Base-by-base conservation (phyloP, 257 asterid species). In the Fraxinus excelsior region DNA sequence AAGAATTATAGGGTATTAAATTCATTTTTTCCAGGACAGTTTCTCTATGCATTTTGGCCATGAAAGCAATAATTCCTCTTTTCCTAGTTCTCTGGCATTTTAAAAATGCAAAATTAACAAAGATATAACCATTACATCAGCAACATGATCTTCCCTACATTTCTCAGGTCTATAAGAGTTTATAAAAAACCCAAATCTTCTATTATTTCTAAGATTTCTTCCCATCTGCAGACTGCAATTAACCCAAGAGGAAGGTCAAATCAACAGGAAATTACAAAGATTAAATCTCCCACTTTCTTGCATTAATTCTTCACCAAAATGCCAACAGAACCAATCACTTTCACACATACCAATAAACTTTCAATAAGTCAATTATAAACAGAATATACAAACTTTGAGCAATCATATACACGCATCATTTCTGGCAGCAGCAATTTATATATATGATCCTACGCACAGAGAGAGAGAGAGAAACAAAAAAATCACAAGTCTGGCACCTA, bases 391-490 rank as follows among this genome's bases (percentile, higher is more conserved):
- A 53, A 6, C 64, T 53, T 53, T 53, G 11, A 53, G 64, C 64
- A 53, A 11, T 0, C 64, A 53, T 53, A 18, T 1, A 19, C 25
- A 53, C n/a, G 6, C 19, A 46, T 16, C 56, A 53, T 53, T 53
- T 53, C 26, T 19, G 9, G 26, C 4, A n/a, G 9, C 38, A 35
- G 14, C 49, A 66, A 67, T 49, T 66, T 51, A 26, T 0, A 53
- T n/a, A 5, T 19, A 53, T 51, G 62, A 51, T 53, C 64, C 26
- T 19, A 53, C 12, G n/a, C 64, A 53, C 44, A 74, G n/a, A 69
- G 19, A 74, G n/a, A 68, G n/a, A 68, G 31, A 10, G 65, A 56
- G 7, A 40, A 29, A 51, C 28, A n/a, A 14, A 82, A 37, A 60
- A 56, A 23, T 37, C 16, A 64, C 37, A 49, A 11, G 21, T 23